These are phyloP conservation scores for Carpinus fangiana DNA, from an alignment of 306 rosid species.

Conservation along the genomic window DNA sequence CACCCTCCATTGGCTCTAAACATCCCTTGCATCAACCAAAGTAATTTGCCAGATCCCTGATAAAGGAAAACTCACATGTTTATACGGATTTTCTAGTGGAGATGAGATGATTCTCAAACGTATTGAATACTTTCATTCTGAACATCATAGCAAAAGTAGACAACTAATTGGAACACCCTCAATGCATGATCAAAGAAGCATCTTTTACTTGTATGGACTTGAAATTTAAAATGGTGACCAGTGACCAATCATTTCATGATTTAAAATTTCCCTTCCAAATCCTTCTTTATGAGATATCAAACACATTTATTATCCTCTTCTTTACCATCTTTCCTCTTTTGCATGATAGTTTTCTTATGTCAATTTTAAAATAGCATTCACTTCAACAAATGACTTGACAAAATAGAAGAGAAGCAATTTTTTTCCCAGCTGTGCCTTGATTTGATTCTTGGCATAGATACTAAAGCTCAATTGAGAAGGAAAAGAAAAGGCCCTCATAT, in stretches of 20 bases:
- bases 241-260: not conserved
- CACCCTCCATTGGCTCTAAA: slow-evolving; percentile 88
- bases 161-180: not conserved
- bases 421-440: slow-evolving; percentile 1
- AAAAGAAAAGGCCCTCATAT: not conserved
- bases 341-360: not conserved
- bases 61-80: slow-evolving; percentile 19
- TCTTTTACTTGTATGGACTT: not conserved
- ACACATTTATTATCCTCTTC: not conserved
- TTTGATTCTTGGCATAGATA: not conserved
- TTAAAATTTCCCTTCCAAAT: slow-evolving; percentile 1
- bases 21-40: slow-evolving; percentile 90
- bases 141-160: not conserved
- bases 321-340: not conserved
- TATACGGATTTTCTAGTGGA: slow-evolving; percentile 9
- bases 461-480: not conserved
- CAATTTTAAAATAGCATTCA: not conserved
- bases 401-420: not conserved
- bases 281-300: not conserved
- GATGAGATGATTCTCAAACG: slow-evolving; percentile 10
- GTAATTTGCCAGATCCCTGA: slow-evolving; percentile 78
- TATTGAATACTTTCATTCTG: not conserved
- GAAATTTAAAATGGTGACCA: not conserved
- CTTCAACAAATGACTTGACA: not conserved
- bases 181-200: not conserved